Percentiles rank a stretch among this genome's conserved stretches.
Evolutionary conservation across 768 basidiomycete genomes (phyloP).

Genomic region (Russula sp.): DNA sequence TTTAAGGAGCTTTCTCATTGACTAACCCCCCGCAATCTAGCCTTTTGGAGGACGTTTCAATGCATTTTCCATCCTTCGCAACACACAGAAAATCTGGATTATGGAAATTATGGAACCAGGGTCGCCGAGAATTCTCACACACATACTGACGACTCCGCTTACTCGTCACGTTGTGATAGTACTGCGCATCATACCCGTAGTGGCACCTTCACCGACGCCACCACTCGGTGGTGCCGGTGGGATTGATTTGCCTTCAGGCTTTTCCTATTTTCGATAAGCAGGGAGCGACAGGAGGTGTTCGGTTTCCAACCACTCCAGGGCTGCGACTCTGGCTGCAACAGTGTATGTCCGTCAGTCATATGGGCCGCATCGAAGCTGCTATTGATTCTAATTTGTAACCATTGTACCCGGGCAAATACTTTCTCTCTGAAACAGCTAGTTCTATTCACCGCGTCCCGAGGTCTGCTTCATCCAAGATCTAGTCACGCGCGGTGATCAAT

Average conservation of each 20-base stretch:
- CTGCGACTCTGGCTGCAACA: background rate
- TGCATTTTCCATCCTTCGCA: background rate
- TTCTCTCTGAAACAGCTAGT: no score
- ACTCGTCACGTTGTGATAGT: background rate
- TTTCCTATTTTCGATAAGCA: background rate
- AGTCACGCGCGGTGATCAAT: conserved; percentile 4
- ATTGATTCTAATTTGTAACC: background rate
- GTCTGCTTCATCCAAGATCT: background rate
- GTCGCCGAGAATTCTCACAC: background rate
- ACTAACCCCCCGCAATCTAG: background rate
- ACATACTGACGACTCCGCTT: background rate
- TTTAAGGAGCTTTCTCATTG: background rate
- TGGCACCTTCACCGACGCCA: background rate
- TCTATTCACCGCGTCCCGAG: background rate
- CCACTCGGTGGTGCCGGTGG: background rate
- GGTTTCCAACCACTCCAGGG: background rate
- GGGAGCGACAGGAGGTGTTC: background rate
- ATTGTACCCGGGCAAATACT: background rate
- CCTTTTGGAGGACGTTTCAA: conserved; percentile 10
- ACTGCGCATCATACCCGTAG: background rate
- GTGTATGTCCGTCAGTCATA: conserved; percentile 7
- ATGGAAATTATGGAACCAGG: background rate
- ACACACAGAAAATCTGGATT: background rate
- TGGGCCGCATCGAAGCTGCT: background rate
- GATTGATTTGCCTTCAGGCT: background rate